Evolutionary conservation across 257 asterid species (phyloP), one percentile per base, ranked within the genome.

Genomic region (Thymus mandschuricus): DNA sequence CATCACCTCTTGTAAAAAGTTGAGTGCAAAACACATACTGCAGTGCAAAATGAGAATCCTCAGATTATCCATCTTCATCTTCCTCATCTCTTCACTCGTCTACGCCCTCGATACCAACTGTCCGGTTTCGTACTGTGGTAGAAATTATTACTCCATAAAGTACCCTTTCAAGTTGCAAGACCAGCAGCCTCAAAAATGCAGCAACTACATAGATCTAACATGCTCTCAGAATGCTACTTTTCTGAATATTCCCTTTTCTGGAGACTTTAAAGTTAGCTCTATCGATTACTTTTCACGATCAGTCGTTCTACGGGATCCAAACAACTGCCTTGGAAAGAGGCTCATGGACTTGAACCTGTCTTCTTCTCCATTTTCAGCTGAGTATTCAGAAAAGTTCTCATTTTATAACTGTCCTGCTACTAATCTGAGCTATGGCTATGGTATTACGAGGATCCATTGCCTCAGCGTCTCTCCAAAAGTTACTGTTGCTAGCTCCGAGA

Each of bases 141-240:
- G 48, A 12, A 11, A 10, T 8, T 3, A 7, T 8, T 45, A 7
- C 68, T n/a, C 43, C 61, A 69, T 76, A 44, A 29, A 28, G 2
- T 64, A 61, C 72, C 76, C 72, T 70, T 76, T 63, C 71, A 61
- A 60, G 30, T 45, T 76, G 63, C 31, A 69, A 54, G 41, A 31
- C 64, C 66, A 62, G 41, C 64, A 54, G 21, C 80, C 76, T 56
- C 58, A n/a, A 15, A 58, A 30, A 13, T 69, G 72, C 61, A 61
- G 71, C 27, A 7, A 71, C 13, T 69, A 76, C 27, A 61, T 63
- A 43, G 11, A 76, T 27, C 80, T 69, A 9, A 43, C 10, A 44
- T 76, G 76, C 46, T 29, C 5, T 44, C 54, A 61, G 11, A 49
- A 41, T 52, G 21, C 12, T 0, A 33, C 75, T 4, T 2, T 69